Percentiles rank a stretch among this genome's conserved stretches.
phyloP scores from a whole-genome alignment of 73 alveolate species.

The Paramecium tetraurelia region DNA sequence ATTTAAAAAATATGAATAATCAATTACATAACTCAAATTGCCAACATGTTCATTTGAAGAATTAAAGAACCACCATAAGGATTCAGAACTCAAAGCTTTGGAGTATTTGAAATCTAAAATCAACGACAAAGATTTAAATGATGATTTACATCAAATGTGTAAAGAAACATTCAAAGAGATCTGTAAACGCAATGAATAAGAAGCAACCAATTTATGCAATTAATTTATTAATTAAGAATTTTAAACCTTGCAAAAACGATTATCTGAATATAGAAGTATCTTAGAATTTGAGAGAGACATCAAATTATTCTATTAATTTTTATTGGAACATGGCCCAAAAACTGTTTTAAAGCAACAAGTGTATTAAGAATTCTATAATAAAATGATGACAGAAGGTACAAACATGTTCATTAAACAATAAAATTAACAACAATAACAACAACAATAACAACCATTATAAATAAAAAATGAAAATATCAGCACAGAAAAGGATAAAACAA shows the following conservation, averaged over 20 bases:
- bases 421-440: background rate
- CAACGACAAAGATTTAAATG: background rate
- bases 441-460: background rate
- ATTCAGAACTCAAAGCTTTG: background rate
- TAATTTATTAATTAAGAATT: constrained; percentile 21
- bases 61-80: background rate
- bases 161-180: background rate
- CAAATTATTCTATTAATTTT: constrained; percentile 6
- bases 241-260: background rate
- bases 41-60: constrained; percentile 37
- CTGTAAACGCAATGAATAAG: background rate
- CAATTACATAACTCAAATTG: background rate
- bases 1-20: background rate
- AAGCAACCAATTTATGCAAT: constrained; percentile 7
- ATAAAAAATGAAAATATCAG: background rate
- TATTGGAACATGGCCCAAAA: constrained; percentile 45
- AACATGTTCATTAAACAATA: background rate
- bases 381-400: constrained; percentile 45
- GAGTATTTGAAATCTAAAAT: background rate
- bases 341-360: constrained; percentile 21
- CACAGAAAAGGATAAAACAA: background rate
- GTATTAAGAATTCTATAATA: constrained; percentile 39
- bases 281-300: constrained; percentile 44
- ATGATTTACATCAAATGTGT: constrained; percentile 19
- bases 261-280: background rate